Percentiles rank a stretch among this genome's conserved stretches.
Conservation (phyloP, 805 yeast species). For the Peterozyma toletana region DNA sequence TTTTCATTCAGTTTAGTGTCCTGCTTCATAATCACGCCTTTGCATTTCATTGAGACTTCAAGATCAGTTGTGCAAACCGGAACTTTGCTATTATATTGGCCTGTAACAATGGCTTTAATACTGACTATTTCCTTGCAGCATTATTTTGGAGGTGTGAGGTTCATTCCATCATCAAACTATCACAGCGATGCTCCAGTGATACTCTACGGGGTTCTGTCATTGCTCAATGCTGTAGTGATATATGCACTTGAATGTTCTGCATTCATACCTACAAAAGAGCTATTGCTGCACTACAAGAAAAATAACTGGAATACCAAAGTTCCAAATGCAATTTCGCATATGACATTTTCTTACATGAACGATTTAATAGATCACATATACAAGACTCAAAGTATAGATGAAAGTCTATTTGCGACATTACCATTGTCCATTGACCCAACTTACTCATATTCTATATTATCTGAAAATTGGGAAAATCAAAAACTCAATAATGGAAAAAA, state of each 20-base stretch:
- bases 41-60: background rate
- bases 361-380: slow-evolving; percentile 69
- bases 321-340: slow-evolving; percentile 62
- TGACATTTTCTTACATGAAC: slow-evolving; percentile 91
- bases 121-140: background rate
- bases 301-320: slow-evolving; percentile 12
- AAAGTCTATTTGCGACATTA: background rate
- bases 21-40: background rate
- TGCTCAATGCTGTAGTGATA: background rate
- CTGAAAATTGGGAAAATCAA: background rate
- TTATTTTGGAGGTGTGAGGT: background rate
- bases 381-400: slow-evolving; percentile 22
- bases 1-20: background rate
- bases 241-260: background rate
- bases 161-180: background rate
- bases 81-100: background rate
- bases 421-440: too few species aligned
- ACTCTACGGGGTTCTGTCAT: background rate
- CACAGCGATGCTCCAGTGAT: background rate
- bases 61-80: background rate
- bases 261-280: slow-evolving; percentile 10
- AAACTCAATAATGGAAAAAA: background rate
- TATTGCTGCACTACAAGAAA: slow-evolving; percentile 8
- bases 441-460: background rate
- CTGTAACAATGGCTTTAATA: background rate